A percentile compares a stretch with the other conserved stretches of the same genome.
phyloP scores from a whole-genome alignment of 2,329 filamentous ascomycete genomes.

The Cercospora sojina region DNA sequence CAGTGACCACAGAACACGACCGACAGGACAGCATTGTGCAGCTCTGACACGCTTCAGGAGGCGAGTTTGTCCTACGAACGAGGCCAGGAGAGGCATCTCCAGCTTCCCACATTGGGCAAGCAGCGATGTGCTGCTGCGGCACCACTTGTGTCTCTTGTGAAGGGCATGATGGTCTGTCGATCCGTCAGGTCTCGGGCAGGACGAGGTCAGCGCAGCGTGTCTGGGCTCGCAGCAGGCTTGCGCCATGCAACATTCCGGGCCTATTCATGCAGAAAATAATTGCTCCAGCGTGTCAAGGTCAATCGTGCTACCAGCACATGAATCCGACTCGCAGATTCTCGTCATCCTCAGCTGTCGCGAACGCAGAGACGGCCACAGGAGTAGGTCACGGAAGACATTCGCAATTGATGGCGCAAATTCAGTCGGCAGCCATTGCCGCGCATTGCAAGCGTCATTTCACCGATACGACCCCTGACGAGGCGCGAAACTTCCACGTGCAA shows the following conservation, averaged over 20 bases:
- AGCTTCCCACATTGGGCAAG: neutral
- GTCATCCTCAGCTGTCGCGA: neutral
- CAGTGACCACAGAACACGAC: neutral
- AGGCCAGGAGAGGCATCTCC: neutral
- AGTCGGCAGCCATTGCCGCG: neutral
- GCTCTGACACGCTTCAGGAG: neutral
- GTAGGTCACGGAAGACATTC: neutral
- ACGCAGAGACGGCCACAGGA: neutral
- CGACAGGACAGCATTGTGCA: neutral
- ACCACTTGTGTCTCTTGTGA: neutral
- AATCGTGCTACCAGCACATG: neutral
- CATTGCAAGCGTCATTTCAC: neutral
- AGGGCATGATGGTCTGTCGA: neutral
- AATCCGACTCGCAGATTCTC: neutral
- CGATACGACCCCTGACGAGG: neutral
- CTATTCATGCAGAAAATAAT: neutral
- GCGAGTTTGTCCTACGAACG: neutral
- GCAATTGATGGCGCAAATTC: neutral
- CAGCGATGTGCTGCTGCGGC: neutral
- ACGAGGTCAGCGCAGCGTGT: neutral
- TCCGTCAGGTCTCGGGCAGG: neutral
- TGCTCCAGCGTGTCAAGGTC: neutral
- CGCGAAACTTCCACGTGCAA: no score
- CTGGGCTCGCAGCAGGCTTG: neutral
- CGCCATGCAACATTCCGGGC: neutral